Evolutionary conservation across 108 stramenopile genomes (phyloP).

Genomic region (Skeletonema marinoi): DNA sequence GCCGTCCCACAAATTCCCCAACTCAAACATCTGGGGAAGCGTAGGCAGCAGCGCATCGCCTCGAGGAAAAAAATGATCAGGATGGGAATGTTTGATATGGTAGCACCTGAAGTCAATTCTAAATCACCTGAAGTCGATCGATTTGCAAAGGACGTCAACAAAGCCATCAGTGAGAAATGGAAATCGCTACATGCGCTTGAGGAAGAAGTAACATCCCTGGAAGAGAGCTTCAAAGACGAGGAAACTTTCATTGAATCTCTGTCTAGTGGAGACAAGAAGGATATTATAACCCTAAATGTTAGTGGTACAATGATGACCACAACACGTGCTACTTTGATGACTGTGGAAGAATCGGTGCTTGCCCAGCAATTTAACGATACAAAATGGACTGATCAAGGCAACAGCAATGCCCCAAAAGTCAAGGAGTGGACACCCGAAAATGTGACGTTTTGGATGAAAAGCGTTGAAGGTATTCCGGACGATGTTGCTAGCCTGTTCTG

Average conservation of each 20-base stretch:
- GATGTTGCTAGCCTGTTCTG: background rate
- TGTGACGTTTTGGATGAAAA: conserved; percentile 11
- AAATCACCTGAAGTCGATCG: background rate
- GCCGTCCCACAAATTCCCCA: too few relatives aligned
- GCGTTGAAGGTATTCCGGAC: background rate
- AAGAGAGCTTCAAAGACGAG: conserved; percentile 23
- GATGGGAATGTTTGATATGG: too few relatives aligned
- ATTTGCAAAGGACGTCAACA: background rate
- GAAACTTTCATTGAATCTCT: background rate
- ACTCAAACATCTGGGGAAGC: too few relatives aligned
- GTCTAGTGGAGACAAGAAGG: background rate
- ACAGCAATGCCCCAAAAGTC: background rate
- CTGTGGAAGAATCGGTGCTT: background rate
- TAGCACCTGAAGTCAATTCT: too few relatives aligned
- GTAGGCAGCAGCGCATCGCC: too few relatives aligned
- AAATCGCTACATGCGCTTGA: background rate
- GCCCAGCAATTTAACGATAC: background rate
- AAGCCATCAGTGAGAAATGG: conserved; percentile 4
- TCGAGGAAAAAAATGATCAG: too few relatives aligned
- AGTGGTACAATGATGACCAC: conserved; percentile 9
- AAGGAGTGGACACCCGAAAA: conserved; percentile 17
- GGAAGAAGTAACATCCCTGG: background rate
- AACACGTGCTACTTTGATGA: background rate
- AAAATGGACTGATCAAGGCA: background rate
- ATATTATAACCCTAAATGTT: conserved; percentile 4